A percentile compares a stretch with the other conserved stretches of the same genome.
phyloP scores from a whole-genome alignment of 345 rosid genomes.

The Salix exigua region DNA sequence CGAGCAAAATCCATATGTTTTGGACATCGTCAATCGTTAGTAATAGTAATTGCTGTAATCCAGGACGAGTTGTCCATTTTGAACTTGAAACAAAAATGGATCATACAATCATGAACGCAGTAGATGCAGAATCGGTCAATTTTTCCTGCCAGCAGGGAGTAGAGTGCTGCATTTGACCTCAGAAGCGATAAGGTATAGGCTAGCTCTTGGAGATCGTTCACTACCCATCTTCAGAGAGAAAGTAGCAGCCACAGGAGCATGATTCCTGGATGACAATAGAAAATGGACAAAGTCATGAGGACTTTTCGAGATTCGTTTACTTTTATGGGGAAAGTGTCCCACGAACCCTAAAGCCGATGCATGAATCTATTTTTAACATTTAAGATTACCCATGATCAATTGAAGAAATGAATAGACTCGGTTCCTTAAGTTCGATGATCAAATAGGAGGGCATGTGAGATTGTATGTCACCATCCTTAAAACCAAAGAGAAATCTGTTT shows the following conservation, averaged over 20 bases:
- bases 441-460: too few relatives aligned
- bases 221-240: constrained; percentile 13
- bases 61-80: background rate
- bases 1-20: too few relatives aligned
- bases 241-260: constrained; percentile 23
- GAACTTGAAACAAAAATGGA: background rate
- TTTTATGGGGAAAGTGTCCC: background rate
- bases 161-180: background rate
- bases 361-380: too few relatives aligned
- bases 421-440: too few relatives aligned
- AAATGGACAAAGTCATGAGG: background rate
- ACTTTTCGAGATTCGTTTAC: background rate
- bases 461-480: too few relatives aligned
- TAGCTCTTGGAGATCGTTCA: background rate
- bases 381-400: too few relatives aligned
- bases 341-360: background rate
- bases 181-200: background rate
- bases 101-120: background rate
- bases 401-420: too few relatives aligned
- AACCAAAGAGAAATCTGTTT: too few relatives aligned
- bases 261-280: constrained; percentile 14
- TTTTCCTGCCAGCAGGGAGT: background rate
- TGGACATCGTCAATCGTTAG: too few relatives aligned
- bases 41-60: too few relatives aligned
- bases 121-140: too few relatives aligned